Conservation (phyloP, 805 yeast species). For the Metschnikowia reukaufii region DNA sequence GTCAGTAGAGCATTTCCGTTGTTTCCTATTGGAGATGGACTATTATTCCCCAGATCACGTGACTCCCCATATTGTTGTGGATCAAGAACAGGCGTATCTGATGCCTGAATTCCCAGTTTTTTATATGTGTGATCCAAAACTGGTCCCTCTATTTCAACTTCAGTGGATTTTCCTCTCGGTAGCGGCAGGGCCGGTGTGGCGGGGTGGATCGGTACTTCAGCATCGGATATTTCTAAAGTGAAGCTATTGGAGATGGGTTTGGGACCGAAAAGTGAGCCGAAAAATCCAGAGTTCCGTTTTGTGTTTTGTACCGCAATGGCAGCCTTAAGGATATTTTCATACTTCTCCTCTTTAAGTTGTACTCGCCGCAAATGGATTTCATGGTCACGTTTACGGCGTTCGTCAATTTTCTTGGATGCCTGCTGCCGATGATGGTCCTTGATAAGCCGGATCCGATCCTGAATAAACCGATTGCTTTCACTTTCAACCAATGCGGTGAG, state of each 20-base stretch:
- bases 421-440: conserved; percentile 40
- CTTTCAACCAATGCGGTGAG: conserved; percentile 32
- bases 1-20: too few species aligned
- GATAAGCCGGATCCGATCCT: conserved; percentile 38
- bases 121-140: too few species aligned
- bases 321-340: conserved; percentile 30
- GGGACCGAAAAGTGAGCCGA: conserved; percentile 32
- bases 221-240: conserved; percentile 10
- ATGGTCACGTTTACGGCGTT: conserved; percentile 41
- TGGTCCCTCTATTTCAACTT: too few species aligned
- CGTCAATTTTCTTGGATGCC: conserved; percentile 37
- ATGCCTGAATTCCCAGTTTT: too few species aligned
- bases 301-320: conserved; percentile 27
- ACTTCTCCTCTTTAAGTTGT: conserved; percentile 39
- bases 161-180: background rate
- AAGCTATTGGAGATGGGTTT: conserved; percentile 16
- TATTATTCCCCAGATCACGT: too few species aligned
- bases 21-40: too few species aligned
- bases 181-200: background rate
- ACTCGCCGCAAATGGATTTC: conserved; percentile 36
- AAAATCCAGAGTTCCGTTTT: conserved; percentile 27
- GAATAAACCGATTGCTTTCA: conserved; percentile 40
- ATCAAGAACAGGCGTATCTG: too few species aligned
- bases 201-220: background rate
- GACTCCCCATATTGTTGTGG: too few species aligned